phyloP scores from a whole-genome alignment of 2,329 filamentous ascomycete species.

The Pseudocercospora fuligena region DNA sequence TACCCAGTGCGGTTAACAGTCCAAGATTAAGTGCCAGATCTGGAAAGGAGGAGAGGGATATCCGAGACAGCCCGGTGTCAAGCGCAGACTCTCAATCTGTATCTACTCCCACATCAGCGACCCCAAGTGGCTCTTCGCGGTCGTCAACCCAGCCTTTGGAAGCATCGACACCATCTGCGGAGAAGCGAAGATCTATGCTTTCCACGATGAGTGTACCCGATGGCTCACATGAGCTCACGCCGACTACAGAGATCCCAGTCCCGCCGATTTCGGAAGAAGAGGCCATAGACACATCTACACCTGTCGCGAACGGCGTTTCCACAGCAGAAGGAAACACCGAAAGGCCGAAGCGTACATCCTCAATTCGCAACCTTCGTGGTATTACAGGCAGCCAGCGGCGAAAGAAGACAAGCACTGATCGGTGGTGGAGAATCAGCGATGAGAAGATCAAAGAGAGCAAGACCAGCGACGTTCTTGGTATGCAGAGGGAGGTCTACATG shows the following conservation, averaged over 20 bases:
- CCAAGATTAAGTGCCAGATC: constrained; percentile 41
- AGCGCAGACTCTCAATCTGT: constrained; percentile 24
- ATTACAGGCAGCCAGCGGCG: constrained; percentile 26
- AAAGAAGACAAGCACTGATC: constrained; percentile 65
- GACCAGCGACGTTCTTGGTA: constrained; percentile 84
- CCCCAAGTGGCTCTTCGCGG: constrained; percentile 27
- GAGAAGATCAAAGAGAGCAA: constrained; percentile 95
- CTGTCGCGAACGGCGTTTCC: not conserved
- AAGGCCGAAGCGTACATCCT: constrained; percentile 10
- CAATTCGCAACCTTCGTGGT: constrained; percentile 8
- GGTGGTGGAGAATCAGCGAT: constrained; percentile 98
- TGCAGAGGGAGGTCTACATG: constrained; percentile 96
- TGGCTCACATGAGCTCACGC: constrained; percentile 30
- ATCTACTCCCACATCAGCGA: constrained; percentile 22
- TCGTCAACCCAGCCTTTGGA: constrained; percentile 25
- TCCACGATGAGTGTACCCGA: constrained; percentile 31
- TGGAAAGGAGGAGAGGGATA: constrained; percentile 15
- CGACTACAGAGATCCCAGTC: constrained; percentile 34
- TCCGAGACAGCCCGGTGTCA: constrained; percentile 15
- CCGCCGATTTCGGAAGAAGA: constrained; percentile 22
- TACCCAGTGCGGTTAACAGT: constrained; percentile 45
- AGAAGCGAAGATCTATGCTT: constrained; percentile 19
- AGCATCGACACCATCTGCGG: constrained; percentile 18
- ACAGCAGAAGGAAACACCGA: constrained; percentile 14
- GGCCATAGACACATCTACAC: not conserved